Evolutionary conservation across 768 basidiomycete species (phyloP), one percentile per base, ranked within the genome.

Genomic region (Tylopilus cervinicoccineus): DNA sequence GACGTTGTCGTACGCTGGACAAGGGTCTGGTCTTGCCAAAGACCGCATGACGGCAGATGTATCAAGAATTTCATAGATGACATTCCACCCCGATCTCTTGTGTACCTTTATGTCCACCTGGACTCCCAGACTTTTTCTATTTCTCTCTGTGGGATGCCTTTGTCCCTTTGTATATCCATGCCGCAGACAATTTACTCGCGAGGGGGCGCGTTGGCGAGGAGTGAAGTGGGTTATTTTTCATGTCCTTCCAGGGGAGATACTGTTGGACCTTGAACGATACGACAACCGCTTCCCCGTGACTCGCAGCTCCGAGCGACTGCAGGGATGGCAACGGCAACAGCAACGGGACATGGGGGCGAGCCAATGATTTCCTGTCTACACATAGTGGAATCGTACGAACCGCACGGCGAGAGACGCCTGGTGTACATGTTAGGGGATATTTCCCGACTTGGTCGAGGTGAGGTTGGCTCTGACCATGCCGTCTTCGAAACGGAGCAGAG

Each of bases 321-420:
- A n/a, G n/a, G n/a, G n/a, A n/a, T n/a, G n/a, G n/a, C n/a, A n/a
- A n/a, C n/a, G n/a, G n/a, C n/a, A n/a, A n/a, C n/a, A n/a, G n/a
- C n/a, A n/a, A n/a, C n/a, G n/a, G n/a, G n/a, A n/a, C n/a, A n/a
- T n/a, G n/a, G n/a, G n/a, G n/a, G n/a, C n/a, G n/a, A n/a, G n/a
- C n/a, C n/a, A n/a, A n/a, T n/a, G n/a, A n/a, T n/a, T n/a, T n/a
- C n/a, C n/a, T n/a, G n/a, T n/a, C n/a, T n/a, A n/a, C n/a, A n/a
- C n/a, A n/a, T n/a, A n/a, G n/a, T n/a, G n/a, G n/a, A n/a, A n/a
- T n/a, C n/a, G n/a, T n/a, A 32, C 31, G 16, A 32, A 4, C 85
- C 84, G 9, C 31, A 87, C 79, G 5, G 83, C 83, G 42, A 88
- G n/a, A n/a, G n/a, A n/a, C n/a, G n/a, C n/a, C n/a, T 76, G 45